Evolutionary conservation across 257 asterid genomes (phyloP).

Genomic region (Rauvolfia tetraphylla): DNA sequence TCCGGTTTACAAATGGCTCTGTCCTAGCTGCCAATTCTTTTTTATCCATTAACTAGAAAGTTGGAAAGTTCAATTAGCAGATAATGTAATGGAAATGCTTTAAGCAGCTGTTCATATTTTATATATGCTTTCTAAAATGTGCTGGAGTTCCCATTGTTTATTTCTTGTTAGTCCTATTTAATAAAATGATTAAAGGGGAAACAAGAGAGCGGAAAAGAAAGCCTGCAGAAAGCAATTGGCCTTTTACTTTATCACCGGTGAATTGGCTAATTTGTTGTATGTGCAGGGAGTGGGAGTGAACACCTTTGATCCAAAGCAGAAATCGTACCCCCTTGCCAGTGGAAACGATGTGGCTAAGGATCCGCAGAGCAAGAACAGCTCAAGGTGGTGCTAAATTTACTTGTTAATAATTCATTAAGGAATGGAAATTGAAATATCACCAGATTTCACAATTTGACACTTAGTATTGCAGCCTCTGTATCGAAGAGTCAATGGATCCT

Average conservation of each 20-base stretch:
- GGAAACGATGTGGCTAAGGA: constrained; percentile 67
- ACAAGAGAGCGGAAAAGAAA: background rate
- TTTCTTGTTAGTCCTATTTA: background rate
- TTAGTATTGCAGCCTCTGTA: constrained; percentile 39
- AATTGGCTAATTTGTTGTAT: constrained; percentile 4
- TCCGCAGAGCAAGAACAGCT: constrained; percentile 40
- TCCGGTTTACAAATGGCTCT: background rate
- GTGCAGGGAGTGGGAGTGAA: constrained; percentile 74
- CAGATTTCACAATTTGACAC: background rate
- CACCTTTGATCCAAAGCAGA: constrained; percentile 52
- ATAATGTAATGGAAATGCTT: background rate
- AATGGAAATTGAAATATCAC: background rate
- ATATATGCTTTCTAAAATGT: background rate
- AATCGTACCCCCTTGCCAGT: constrained; percentile 57
- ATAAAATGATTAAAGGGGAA: background rate
- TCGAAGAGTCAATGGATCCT: constrained; percentile 71
- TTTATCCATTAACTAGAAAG: background rate
- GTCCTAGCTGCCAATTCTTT: background rate
- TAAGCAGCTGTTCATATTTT: background rate
- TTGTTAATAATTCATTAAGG: background rate
- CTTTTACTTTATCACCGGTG: background rate
- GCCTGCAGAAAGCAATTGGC: background rate
- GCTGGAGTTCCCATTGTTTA: background rate
- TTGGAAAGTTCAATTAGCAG: background rate
- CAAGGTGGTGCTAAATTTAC: constrained; percentile 35